Base-by-base conservation (phyloP, 2,329 filamentous ascomycete species). In the Colletotrichum liaoningense region DNA sequence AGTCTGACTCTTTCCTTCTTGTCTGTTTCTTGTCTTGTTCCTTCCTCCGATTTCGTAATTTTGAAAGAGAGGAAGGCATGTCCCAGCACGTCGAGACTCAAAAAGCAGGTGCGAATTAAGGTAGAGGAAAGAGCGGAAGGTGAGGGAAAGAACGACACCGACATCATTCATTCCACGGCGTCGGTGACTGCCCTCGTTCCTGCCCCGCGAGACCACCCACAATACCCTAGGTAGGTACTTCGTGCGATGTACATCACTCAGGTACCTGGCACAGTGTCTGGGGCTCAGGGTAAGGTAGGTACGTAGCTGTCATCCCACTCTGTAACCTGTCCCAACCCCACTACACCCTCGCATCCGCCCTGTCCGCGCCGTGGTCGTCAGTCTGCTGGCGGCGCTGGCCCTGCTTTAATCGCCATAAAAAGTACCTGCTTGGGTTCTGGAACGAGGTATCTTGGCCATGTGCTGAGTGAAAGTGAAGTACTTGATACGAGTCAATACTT, bases 271-370 rank as follows among this genome's bases (percentile, higher is more conserved):
- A 30, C 14, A 55, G 8, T 46, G 26, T 28, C 14, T 24, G 3
- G 33, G 9, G 60, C 28, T 3, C 30, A 33, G 30, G 3, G 30
- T 33, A 33, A 11, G 30, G 3, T 42, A 2, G 28, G 24, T 57
- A 73, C 67, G 38, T 73, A 49, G 33, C 35, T 49, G 67, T 73
- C 67, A 73, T 66, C 67, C 62, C 67, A 70, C 70, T 62, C 35
- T 58, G 35, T 42, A 46, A 30, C 63, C 30, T 35, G 63, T 55
- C 55, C 26, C 54, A 66, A 73, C 71, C 71, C 71, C 71, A 73
- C 71, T 58, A 73, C 71, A 73, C 71, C 62, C 67, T 73, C 70
- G 67, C 62, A 69, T 55, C 54, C 66, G n/a, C 35, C 56, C 9
- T 46, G 68, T 46, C 11, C 7, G 58, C 42, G 24, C 16, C 35